Percentiles rank a stretch among this genome's conserved stretches.
Evolutionary conservation across 768 basidiomycete species (phyloP).

Genomic region (Mycena rosella): DNA sequence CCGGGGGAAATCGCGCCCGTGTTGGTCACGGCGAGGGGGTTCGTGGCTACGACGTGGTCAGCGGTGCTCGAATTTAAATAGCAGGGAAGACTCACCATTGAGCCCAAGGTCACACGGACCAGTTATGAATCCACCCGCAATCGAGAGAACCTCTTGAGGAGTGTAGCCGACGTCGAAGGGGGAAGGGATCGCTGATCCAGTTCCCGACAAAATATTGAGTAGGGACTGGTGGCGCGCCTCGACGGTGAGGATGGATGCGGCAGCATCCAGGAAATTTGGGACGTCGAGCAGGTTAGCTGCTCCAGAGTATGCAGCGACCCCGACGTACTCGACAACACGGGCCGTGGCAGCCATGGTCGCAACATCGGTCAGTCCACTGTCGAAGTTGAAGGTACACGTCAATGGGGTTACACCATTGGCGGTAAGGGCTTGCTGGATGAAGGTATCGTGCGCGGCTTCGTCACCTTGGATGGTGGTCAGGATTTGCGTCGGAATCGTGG

Average conservation of each 20-base stretch:
- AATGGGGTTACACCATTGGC: conserved; percentile 68
- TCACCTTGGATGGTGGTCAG: conserved; percentile 67
- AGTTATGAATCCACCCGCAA: conserved; percentile 75
- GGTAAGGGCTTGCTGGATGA: conserved; percentile 51
- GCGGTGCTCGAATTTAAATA: no score
- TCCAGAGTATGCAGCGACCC: conserved; percentile 84
- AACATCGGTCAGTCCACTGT: conserved; percentile 71
- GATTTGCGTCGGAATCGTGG: conserved; percentile 68
- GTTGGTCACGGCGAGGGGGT: conserved; percentile 73
- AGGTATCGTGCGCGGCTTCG: conserved; percentile 2
- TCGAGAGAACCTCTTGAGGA: conserved; percentile 77
- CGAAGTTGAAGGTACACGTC: conserved; percentile 79
- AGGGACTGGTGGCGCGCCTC: conserved; percentile 88
- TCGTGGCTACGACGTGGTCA: conserved; percentile 59
- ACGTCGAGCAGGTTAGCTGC: conserved; percentile 73
- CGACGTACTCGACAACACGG: conserved; percentile 80
- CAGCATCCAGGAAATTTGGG: conserved; percentile 69
- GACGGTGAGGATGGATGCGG: conserved; percentile 79
- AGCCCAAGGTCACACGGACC: conserved; percentile 74
- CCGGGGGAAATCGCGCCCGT: conserved; percentile 58
- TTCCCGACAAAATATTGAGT: conserved; percentile 74
- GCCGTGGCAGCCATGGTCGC: conserved; percentile 77
- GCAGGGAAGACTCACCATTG: conserved; percentile 51
- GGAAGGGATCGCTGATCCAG: conserved; percentile 71
- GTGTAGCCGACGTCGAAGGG: conserved; percentile 79